Evolutionary conservation across 768 basidiomycete genomes (phyloP).

Genomic region (Thelephora aurantiotincta): DNA sequence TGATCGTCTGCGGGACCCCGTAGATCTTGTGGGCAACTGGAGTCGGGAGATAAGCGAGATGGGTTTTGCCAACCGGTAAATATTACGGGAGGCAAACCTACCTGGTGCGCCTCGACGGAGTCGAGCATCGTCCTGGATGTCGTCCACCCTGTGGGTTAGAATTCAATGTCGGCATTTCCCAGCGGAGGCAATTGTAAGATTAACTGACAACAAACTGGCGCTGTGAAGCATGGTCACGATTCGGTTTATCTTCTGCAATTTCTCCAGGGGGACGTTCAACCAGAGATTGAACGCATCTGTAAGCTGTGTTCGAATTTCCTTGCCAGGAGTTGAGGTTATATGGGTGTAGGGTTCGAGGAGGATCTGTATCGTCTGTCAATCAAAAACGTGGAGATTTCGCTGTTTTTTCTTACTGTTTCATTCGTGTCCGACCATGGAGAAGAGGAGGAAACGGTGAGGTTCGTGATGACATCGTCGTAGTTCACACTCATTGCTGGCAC

Average conservation of each 20-base stretch:
- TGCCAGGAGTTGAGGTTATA: conserved; percentile 73
- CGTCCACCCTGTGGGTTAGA: conserved; percentile 54
- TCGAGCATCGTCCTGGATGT: conserved; percentile 87
- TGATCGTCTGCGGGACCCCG: conserved; percentile 80
- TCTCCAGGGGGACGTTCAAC: conserved; percentile 67
- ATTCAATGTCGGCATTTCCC: not conserved
- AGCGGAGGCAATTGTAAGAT: not conserved
- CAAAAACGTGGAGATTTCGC: not conserved
- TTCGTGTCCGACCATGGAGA: conserved; percentile 10
- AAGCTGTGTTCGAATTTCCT: conserved; percentile 79
- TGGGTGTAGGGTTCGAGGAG: conserved; percentile 85
- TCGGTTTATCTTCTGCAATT: conserved; percentile 57
- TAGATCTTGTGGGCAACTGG: conserved; percentile 91
- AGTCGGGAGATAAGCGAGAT: not conserved
- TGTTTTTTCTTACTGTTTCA: conserved; percentile 7
- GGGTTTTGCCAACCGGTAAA: not conserved
- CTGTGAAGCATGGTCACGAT: conserved; percentile 93
- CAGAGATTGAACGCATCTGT: conserved; percentile 90
- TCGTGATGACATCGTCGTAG: not conserved
- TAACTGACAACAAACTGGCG: conserved; percentile 72
- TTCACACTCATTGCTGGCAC: not conserved
- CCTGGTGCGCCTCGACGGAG: conserved; percentile 78
- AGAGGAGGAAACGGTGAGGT: conserved; percentile 5
- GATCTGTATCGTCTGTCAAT: conserved; percentile 17
- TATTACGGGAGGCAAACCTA: conserved; percentile 11